Conservation (phyloP, 768 basidiomycete species). For the Trametes coccinea region DNA sequence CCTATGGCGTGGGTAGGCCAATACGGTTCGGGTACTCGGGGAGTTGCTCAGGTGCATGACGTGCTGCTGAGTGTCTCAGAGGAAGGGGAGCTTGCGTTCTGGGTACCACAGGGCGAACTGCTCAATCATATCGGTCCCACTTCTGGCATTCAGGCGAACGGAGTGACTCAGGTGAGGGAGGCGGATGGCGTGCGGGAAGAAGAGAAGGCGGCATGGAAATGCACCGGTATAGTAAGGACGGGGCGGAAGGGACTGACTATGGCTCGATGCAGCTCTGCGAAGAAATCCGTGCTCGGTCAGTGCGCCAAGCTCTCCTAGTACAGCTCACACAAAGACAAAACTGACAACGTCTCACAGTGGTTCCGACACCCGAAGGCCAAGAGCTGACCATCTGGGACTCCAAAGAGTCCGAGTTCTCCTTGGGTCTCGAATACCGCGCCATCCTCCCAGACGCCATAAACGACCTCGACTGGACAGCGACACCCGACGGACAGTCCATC, state of each 20-base stretch:
- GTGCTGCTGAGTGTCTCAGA: slow-evolving; percentile 77
- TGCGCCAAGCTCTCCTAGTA: slow-evolving; percentile 1
- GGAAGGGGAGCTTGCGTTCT: slow-evolving; percentile 82
- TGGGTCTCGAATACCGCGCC: slow-evolving; percentile 77
- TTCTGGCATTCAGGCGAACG: neutral
- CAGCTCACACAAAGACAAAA: neutral
- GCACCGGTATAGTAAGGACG: slow-evolving; percentile 75
- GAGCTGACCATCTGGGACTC: slow-evolving; percentile 98
- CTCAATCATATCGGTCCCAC: neutral
- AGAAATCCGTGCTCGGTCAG: slow-evolving; percentile 87
- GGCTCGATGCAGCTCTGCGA: slow-evolving; percentile 86
- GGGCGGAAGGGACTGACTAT: slow-evolving; percentile 62
- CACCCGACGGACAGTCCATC: slow-evolving; percentile 86
- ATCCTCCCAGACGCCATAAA: slow-evolving; percentile 64
- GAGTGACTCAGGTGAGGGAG: neutral
- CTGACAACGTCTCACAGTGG: slow-evolving; percentile 46
- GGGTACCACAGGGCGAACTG: slow-evolving; percentile 56
- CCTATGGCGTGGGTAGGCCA: slow-evolving; percentile 78
- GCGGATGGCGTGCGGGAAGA: neutral
- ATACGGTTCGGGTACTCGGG: slow-evolving; percentile 16
- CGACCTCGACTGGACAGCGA: slow-evolving; percentile 93
- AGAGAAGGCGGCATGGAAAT: slow-evolving; percentile 47
- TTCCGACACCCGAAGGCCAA: slow-evolving; percentile 56
- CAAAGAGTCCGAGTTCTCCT: slow-evolving; percentile 88
- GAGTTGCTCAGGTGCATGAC: slow-evolving; percentile 48